These are phyloP conservation scores for Penicillium sp. DNA, from an alignment of 2,329 filamentous ascomycete species.

Conservation along the genomic window DNA sequence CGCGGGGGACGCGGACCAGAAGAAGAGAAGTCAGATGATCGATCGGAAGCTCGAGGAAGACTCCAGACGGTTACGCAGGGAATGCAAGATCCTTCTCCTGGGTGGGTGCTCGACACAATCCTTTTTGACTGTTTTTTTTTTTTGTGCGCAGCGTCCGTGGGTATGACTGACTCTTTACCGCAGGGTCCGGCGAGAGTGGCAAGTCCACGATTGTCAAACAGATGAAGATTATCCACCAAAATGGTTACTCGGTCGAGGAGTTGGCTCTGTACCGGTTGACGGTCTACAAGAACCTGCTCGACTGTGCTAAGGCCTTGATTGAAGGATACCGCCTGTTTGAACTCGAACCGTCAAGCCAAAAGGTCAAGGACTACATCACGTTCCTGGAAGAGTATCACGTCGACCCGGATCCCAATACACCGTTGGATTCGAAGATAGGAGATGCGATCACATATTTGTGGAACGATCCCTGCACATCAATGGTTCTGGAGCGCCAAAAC, in stretches of 20 bases:
- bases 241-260: constrained; percentile 94
- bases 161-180: constrained; percentile 9
- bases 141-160: neutral
- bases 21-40: constrained; percentile 95
- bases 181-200: constrained; percentile 95
- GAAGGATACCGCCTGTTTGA: constrained; percentile 89
- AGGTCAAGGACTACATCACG: constrained; percentile 70
- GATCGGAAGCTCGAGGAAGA: constrained; percentile 93
- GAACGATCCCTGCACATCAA: constrained; percentile 80
- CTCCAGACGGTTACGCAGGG: constrained; percentile 83
- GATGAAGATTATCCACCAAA: constrained; percentile 99
- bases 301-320: constrained; percentile 93
- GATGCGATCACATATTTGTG: constrained; percentile 82
- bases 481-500: constrained; percentile 87
- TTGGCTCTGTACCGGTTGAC: constrained; percentile 91
- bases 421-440: constrained; percentile 77
- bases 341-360: constrained; percentile 70
- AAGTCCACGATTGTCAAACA: constrained; percentile 99
- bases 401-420: constrained; percentile 83
- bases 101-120: constrained; percentile 53
- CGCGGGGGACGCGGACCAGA: constrained; percentile 79
- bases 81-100: constrained; percentile 97
- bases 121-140: neutral
- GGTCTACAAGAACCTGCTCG: constrained; percentile 96
- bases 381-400: constrained; percentile 85